A percentile compares a stretch with the other conserved stretches of the same genome.
These are phyloP conservation scores for Imleria badia DNA, from an alignment of 768 basidiomycete species.

Conservation along the genomic window DNA sequence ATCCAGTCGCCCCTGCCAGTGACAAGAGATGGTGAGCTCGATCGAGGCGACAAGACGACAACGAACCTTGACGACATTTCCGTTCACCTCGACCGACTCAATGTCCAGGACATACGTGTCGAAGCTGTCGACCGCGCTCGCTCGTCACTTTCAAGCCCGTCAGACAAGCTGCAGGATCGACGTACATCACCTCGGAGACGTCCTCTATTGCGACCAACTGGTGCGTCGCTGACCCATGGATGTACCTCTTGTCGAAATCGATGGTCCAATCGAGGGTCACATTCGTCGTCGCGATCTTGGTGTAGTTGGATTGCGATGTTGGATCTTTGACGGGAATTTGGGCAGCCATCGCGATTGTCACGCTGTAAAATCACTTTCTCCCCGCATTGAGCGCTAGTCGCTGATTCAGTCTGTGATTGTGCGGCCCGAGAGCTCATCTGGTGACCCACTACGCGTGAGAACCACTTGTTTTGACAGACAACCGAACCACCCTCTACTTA, in stretches of 20 bases:
- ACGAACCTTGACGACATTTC: conserved; percentile 47
- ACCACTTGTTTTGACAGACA: too few species aligned
- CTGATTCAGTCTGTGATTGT: too few species aligned
- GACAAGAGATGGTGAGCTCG: neutral
- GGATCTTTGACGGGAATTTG: conserved; percentile 33
- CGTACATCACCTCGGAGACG: conserved; percentile 45
- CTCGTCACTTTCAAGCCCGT: neutral
- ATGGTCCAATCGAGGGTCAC: conserved; percentile 56
- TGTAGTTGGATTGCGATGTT: conserved; percentile 60
- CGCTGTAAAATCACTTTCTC: too few species aligned
- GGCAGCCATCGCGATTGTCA: conserved; percentile 12
- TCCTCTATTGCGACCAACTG: conserved; percentile 38
- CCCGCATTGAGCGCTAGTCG: too few species aligned
- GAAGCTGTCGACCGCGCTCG: conserved; percentile 34
- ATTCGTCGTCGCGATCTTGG: conserved; percentile 45
- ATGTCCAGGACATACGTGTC: conserved; percentile 59
- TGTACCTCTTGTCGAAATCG: conserved; percentile 47
- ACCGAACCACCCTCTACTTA: too few species aligned
- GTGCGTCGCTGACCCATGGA: conserved; percentile 51
- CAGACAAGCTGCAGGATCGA: neutral
- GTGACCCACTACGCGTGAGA: too few species aligned
- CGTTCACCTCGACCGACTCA: conserved; percentile 47
- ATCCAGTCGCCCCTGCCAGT: conserved; percentile 45
- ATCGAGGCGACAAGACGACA: neutral
- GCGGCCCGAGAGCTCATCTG: too few species aligned